These are phyloP conservation scores for Euphrasia arctica DNA, from an alignment of 305 asterid genomes.

Conservation along the genomic window DNA sequence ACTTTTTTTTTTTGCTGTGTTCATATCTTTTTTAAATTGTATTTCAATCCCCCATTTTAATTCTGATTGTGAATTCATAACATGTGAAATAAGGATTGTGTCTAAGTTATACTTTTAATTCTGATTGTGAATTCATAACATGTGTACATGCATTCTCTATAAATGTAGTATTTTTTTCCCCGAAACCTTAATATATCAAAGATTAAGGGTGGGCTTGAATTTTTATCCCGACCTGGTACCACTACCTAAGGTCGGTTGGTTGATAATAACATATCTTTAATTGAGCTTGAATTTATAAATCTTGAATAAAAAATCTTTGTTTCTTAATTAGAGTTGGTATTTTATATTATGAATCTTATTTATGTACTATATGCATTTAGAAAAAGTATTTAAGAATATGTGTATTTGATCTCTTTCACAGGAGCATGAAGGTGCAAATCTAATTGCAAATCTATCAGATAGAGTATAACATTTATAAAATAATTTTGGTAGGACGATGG, in stretches of 20 bases:
- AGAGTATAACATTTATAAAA: too few species aligned
- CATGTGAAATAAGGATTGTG: background rate
- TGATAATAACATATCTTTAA: background rate
- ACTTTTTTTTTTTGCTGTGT: too few species aligned
- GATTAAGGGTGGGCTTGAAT: background rate
- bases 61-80: background rate
- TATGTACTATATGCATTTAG: background rate
- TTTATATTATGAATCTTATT: conserved; percentile 2
- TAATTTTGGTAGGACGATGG: too few species aligned
- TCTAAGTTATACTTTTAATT: background rate
- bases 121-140: conserved; percentile 4
- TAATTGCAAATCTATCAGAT: too few species aligned
- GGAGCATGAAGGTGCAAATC: conserved; percentile 95
- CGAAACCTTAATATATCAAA: too few species aligned
- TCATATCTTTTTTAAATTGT: too few species aligned
- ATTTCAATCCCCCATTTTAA: too few species aligned
- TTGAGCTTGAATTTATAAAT: conserved; percentile 11
- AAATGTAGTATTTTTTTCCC: background rate
- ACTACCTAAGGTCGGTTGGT: background rate
- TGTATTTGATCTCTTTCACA: conserved; percentile 32
- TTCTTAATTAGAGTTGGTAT: conserved; percentile 3
- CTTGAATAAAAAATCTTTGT: conserved; percentile 1
- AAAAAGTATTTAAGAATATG: background rate
- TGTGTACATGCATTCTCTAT: background rate
- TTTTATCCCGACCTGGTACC: background rate